phyloP scores from a whole-genome alignment of 768 basidiomycete genomes.

The Russula olivacea region DNA sequence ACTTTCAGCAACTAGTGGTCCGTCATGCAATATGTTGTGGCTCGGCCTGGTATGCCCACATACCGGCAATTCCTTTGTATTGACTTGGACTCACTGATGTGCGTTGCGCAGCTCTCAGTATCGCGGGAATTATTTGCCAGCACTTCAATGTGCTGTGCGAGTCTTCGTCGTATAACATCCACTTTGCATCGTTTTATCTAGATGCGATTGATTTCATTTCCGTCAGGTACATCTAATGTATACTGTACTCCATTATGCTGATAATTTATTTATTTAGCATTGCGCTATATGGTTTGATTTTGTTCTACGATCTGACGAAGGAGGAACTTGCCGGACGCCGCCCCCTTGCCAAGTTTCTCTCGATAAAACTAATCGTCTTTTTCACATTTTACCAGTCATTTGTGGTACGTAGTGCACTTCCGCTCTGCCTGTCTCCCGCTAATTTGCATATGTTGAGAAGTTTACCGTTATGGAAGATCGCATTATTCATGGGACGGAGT shows the following conservation, averaged over 20 bases:
- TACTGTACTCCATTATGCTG: neutral
- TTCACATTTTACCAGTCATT: slow-evolving; percentile 86
- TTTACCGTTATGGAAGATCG: slow-evolving; percentile 59
- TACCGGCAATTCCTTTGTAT: neutral
- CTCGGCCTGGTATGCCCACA: slow-evolving; percentile 45
- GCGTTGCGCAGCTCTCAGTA: slow-evolving; percentile 44
- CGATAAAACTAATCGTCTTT: slow-evolving; percentile 84
- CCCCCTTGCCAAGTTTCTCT: slow-evolving; percentile 79
- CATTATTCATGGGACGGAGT: slow-evolving; percentile 74
- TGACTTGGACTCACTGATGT: slow-evolving; percentile 6
- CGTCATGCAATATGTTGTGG: slow-evolving; percentile 83
- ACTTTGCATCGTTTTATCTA: slow-evolving; percentile 66
- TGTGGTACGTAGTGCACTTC: slow-evolving; percentile 37
- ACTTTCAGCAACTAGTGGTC: slow-evolving; percentile 50
- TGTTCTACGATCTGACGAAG: slow-evolving; percentile 78
- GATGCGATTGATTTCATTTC: slow-evolving; percentile 71
- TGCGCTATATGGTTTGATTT: slow-evolving; percentile 77
- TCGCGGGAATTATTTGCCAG: slow-evolving; percentile 76
- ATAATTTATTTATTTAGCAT: slow-evolving; percentile 44
- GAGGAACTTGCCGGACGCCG: slow-evolving; percentile 71
- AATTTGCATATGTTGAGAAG: slow-evolving; percentile 33
- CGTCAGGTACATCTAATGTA: slow-evolving; percentile 52
- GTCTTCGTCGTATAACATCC: slow-evolving; percentile 49
- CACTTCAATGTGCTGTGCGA: slow-evolving; percentile 63
- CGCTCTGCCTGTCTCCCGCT: too few relatives aligned